Conservation (phyloP, 768 basidiomycete genomes). For the Mycena capillaripes region DNA sequence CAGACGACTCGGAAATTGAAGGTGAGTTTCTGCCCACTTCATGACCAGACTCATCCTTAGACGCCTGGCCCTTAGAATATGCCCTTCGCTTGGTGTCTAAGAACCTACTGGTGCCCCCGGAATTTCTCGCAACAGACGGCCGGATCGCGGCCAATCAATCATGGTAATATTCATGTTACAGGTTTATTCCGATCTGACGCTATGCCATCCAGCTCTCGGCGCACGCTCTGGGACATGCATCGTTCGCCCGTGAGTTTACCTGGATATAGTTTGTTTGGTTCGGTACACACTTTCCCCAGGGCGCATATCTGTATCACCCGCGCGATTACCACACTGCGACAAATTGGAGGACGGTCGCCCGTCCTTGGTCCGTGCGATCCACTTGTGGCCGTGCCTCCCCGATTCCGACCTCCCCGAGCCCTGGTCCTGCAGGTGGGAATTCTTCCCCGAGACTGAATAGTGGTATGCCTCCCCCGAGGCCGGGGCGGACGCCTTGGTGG, state of each 20-base stretch:
- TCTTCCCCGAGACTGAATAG: not conserved
- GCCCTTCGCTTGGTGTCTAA: not conserved
- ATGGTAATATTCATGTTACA: not conserved
- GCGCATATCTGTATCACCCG: not conserved
- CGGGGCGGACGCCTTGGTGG: not conserved
- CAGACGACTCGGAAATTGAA: too few relatives aligned
- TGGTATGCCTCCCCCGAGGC: not conserved
- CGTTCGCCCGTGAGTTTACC: not conserved
- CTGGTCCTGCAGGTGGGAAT: not conserved
- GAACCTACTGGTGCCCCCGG: too few relatives aligned
- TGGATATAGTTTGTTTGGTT: not conserved
- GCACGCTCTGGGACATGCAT: slow-evolving; percentile 9
- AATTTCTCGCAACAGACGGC: not conserved
- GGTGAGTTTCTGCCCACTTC: not conserved
- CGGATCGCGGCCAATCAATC: not conserved
- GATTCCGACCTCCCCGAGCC: slow-evolving; percentile 6
- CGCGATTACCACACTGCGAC: too few relatives aligned
- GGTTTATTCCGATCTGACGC: not conserved
- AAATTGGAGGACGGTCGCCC: not conserved
- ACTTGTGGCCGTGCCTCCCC: slow-evolving; percentile 2
- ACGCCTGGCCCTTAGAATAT: not conserved
- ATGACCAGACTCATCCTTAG: not conserved
- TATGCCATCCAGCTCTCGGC: not conserved
- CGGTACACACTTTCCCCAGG: not conserved
- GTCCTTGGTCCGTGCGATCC: not conserved